A percentile compares a stretch with the other conserved stretches of the same genome.
phyloP scores from a whole-genome alignment of 148 eudicot species.

The Fagopyrum homotropicum region DNA sequence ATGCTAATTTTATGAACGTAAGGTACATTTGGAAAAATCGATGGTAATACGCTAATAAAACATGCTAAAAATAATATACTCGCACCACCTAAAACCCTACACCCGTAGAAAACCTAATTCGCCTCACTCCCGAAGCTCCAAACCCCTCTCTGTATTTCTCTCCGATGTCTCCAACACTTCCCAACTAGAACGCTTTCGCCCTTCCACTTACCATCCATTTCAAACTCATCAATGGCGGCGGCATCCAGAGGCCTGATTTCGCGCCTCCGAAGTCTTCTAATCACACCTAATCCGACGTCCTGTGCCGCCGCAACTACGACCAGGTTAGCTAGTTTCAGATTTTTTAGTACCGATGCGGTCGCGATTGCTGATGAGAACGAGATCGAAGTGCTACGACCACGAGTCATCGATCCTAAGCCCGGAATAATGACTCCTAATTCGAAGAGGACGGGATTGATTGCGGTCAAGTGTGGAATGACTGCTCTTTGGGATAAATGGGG shows the following conservation, averaged over 20 bases:
- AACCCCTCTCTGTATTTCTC: not conserved
- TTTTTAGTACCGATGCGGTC: conserved; percentile 28
- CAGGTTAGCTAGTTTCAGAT: conserved; percentile 16
- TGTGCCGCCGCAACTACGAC: conserved; percentile 18
- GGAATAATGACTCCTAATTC: conserved; percentile 62
- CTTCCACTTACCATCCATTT: not conserved
- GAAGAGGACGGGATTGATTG: conserved; percentile 67
- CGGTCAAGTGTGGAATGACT: conserved; percentile 89
- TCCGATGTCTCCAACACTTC: not conserved
- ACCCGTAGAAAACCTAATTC: not conserved
- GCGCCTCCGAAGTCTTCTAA: conserved; percentile 34
- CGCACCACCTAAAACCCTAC: not conserved
- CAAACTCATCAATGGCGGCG: conserved; percentile 27
- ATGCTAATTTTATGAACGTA: too few species aligned
- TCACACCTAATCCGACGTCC: conserved; percentile 16
- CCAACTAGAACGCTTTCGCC: not conserved
- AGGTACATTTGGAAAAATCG: too few species aligned
- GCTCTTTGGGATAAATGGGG: conserved; percentile 99
- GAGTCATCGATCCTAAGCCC: conserved; percentile 51
- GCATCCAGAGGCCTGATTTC: conserved; percentile 54
- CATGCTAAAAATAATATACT: not conserved
- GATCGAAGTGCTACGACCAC: conserved; percentile 18
- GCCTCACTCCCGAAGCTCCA: not conserved
- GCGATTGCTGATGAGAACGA: conserved; percentile 11
- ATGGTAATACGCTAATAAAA: too few species aligned